A percentile compares a stretch with the other conserved stretches of the same genome.
Conservation (phyloP, 75 land plant genomes). For the Gnetum montanum region DNA sequence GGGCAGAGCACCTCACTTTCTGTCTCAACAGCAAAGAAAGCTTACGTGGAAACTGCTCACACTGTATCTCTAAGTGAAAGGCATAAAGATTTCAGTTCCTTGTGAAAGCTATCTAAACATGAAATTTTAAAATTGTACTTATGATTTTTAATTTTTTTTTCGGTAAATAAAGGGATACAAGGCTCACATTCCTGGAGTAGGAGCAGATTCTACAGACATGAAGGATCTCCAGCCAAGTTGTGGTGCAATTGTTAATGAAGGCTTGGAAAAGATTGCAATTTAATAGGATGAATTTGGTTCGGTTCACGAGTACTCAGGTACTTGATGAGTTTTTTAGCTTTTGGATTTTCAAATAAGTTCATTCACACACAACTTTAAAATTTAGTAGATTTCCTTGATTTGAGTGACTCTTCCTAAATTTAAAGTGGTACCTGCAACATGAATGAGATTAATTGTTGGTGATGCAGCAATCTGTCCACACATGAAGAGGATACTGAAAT, state of each 20-base stretch:
- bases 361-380: not conserved
- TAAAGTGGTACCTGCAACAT: too few species aligned
- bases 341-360: not conserved
- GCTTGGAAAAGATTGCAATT: slow-evolving; percentile 26
- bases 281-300: slow-evolving; percentile 23
- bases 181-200: slow-evolving; percentile 14
- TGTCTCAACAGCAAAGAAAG: slow-evolving; percentile 4
- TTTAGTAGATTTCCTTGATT: too few species aligned
- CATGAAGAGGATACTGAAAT: slow-evolving; percentile 30
- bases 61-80: slow-evolving; percentile 12
- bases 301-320: slow-evolving; percentile 26
- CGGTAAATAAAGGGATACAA: slow-evolving; percentile 18
- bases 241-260: slow-evolving; percentile 22
- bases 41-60: slow-evolving; percentile 11
- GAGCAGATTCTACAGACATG: slow-evolving; percentile 20
- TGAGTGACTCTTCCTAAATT: too few species aligned
- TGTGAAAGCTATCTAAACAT: not conserved
- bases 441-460: not conserved
- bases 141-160: not conserved
- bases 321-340: not conserved
- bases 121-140: too few species aligned
- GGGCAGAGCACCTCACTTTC: slow-evolving; percentile 7
- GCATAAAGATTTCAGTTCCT: not conserved
- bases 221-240: slow-evolving; percentile 23
- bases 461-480: slow-evolving; percentile 31